These are phyloP conservation scores for Botrytis aclada DNA, from an alignment of 2,329 filamentous ascomycete species.

Conservation along the genomic window DNA sequence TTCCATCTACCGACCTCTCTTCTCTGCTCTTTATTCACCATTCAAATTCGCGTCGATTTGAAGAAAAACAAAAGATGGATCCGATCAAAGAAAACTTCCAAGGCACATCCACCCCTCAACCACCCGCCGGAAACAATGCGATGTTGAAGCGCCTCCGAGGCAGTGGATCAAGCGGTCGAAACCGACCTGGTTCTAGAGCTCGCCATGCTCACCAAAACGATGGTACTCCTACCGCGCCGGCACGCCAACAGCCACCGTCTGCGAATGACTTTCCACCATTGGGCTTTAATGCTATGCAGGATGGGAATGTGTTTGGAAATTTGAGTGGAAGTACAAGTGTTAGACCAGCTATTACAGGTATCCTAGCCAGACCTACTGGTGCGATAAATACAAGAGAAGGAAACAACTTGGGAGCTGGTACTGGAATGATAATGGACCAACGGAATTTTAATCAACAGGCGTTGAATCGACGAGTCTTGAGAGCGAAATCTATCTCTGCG, in stretches of 20 bases:
- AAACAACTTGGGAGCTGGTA: background rate
- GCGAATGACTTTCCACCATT: background rate
- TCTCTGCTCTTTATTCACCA: background rate
- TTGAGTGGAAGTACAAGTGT: background rate
- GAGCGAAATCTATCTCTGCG: background rate
- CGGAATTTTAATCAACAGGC: too few species aligned
- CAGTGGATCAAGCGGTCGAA: background rate
- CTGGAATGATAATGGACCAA: background rate
- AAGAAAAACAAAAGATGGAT: background rate
- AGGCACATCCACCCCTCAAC: background rate
- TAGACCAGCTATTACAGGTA: background rate
- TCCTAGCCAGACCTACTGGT: background rate
- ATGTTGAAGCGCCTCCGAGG: background rate
- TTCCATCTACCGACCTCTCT: background rate
- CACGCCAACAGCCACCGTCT: background rate
- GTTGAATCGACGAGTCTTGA: background rate
- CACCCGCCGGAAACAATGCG: background rate
- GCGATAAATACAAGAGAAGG: background rate
- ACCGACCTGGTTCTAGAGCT: background rate
- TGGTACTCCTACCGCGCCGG: background rate
- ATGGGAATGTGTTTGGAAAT: background rate
- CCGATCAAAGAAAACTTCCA: background rate
- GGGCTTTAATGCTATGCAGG: background rate
- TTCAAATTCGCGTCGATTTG: background rate
- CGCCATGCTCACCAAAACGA: background rate